Percentiles rank a stretch among this genome's conserved stretches.
Conservation (phyloP, 1,284 basidiomycete species). For the Malassezia psittaci region DNA sequence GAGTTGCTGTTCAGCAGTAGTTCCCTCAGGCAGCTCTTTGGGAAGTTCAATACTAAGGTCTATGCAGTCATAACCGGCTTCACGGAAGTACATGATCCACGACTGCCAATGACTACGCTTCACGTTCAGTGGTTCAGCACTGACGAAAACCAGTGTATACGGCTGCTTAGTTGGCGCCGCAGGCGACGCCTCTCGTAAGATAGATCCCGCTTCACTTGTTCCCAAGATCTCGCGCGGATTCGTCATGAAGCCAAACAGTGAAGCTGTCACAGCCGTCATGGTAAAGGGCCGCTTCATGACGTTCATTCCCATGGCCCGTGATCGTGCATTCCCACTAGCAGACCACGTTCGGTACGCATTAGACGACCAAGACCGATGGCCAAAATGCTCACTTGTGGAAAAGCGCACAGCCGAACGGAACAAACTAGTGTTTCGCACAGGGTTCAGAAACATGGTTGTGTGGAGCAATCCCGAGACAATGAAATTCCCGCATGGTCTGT, state of each 20-base stretch:
- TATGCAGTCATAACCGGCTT: slow-evolving; percentile 17
- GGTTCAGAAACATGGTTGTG: slow-evolving; percentile 3
- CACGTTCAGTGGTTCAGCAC: slow-evolving; percentile 5
- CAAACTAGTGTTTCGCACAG: neutral
- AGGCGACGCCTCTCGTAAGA: slow-evolving; percentile 17
- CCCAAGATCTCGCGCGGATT: slow-evolving; percentile 4
- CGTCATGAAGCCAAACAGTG: slow-evolving; percentile 12
- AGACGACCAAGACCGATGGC: neutral
- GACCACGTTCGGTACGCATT: neutral
- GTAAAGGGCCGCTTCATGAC: neutral
- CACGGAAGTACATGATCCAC: slow-evolving; percentile 19
- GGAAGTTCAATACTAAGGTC: slow-evolving; percentile 14
- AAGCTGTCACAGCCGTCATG: slow-evolving; percentile 2
- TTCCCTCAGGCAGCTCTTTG: neutral
- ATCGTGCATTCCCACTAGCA: neutral
- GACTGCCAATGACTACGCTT: slow-evolving; percentile 14
- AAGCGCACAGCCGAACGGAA: neutral
- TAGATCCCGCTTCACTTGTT: slow-evolving; percentile 9
- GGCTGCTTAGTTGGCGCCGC: slow-evolving; percentile 15
- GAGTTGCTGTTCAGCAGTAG: slow-evolving; percentile 6
- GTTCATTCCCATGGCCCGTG: neutral
- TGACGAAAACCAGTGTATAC: slow-evolving; percentile 18
- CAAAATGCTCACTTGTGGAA: neutral
- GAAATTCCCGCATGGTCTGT: slow-evolving; percentile 6
- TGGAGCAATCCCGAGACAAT: slow-evolving; percentile 5